Evolutionary conservation across 2,329 filamentous ascomycete species (phyloP), one percentile per base, ranked within the genome.

Genomic region (Aaosphaeria pasadenensis): DNA sequence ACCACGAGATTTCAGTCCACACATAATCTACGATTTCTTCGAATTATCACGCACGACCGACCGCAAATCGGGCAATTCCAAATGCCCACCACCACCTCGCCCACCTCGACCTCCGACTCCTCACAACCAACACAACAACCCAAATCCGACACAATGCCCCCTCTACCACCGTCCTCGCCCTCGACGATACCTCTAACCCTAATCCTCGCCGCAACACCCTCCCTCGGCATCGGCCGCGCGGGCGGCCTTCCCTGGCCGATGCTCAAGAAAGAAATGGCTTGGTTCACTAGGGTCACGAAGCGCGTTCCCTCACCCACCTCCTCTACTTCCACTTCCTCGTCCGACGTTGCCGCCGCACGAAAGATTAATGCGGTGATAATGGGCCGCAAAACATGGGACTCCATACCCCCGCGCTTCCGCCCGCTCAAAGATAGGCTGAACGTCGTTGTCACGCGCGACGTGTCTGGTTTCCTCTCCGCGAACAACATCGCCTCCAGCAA

Each of bases 351-450:
- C 5, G 45, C 49, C 11, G 24, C 50, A 28, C 46, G 47, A 46
- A 57, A 48, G 11, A 53, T 69, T 31, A 78, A 79, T 69, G 88
- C 89, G 13, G 89, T 97, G 44, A 87, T 99, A 58, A 99, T 99
- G 94, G 94, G 94, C 51, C 88, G 94, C 64, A 96, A 95, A 72
- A 99, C 94, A 0, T 99, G 92, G 86, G 90, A 95, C 45, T 90
- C 85, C 55, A 92, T 99, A 51, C 92, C 94, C 2, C 65, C 77
- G 5, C 80, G 78, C 44, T 91, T 94, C 67, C 81, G 91, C 2
- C 94, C 94, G 13, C 78, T 99, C 32, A 85, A 83, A 52, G 87
- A 84, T 53, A 79, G 94, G 7, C 76, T 91, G 44, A 97, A 96
- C 70, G 82, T 96, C 38, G 82, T 97, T 55, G 77, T 99, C 57